Conservation (phyloP, 257 asterid species). For the Catharanthus roseus region DNA sequence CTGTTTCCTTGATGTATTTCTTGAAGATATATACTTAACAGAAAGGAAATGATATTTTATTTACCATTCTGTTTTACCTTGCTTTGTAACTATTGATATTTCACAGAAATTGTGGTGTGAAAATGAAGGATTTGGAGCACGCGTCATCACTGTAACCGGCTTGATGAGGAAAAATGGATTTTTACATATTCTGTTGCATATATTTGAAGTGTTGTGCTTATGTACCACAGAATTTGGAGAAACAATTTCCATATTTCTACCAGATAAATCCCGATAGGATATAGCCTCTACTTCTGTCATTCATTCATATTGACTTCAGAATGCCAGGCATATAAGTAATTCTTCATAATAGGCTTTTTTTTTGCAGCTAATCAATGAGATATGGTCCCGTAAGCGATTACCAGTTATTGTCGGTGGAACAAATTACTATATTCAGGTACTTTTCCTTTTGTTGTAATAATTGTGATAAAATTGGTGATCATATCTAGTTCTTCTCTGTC, state of each 20-base stretch:
- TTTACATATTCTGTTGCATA: not conserved
- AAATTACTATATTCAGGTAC: slow-evolving; percentile 94
- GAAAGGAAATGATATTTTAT: not conserved
- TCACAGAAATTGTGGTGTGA: not conserved
- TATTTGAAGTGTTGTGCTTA: not conserved
- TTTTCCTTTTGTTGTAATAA: not conserved
- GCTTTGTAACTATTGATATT: not conserved
- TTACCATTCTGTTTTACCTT: not conserved
- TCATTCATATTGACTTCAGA: not conserved
- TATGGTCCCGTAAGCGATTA: slow-evolving; percentile 64
- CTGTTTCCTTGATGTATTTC: not conserved
- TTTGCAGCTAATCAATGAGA: slow-evolving; percentile 66
- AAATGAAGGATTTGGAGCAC: not conserved
- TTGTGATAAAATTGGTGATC: not conserved
- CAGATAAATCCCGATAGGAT: too few species aligned
- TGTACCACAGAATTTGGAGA: too few species aligned
- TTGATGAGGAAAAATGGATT: not conserved
- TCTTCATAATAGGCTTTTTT: not conserved
- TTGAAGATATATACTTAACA: not conserved
- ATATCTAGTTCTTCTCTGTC: not conserved
- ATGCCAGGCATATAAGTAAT: not conserved
- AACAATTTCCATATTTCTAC: too few species aligned
- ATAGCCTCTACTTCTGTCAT: not conserved
- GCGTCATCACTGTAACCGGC: not conserved
- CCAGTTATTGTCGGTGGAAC: slow-evolving; percentile 99